Evolutionary conservation across 345 rosid species (phyloP), one percentile per base, ranked within the genome.

Genomic region (Hirschfeldia incana): DNA sequence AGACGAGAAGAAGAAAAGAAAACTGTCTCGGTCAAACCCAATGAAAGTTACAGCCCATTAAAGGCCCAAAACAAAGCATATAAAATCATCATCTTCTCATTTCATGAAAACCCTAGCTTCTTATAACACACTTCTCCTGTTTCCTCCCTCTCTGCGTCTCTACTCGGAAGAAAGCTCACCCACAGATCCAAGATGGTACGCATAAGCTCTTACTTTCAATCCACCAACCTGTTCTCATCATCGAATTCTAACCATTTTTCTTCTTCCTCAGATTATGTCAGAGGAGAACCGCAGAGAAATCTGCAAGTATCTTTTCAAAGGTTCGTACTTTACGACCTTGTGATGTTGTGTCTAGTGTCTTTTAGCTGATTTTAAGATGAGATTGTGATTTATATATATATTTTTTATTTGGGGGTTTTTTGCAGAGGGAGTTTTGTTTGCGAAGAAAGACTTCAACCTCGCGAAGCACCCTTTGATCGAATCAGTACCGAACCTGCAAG

Each of bases 111-210:
- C 80, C 83, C 83, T 75, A 75, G 27, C 30, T 37, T 10, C 44
- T n/a, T 30, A 6, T 30, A 6, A 13, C 57, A 55, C 67, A 57
- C 27, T 21, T 34, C 39, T 46, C 37, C 26, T 49, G 11, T 15
- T 16, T 13, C 60, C 9, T 11, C 15, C 15, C 15, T 5, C 53
- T 42, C 5, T 74, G 53, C 76, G 51, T 62, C 76, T 75, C 71
- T n/a, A 60, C 79, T 37, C 32, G 55, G 55, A 51, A 39, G 53
- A 29, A 75, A 80, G 65, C 60, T 49, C 71, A 53, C 30, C 10
- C 62, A 10, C 53, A 42, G 81, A 8, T 46, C 53, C 9, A 74
- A 53, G 33, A 81, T 81, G 84, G 84, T 81, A 68, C 34, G 1
- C 15, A 0, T 21, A 0, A 29, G 4, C 49, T 34, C 70, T 36